Percentiles rank a stretch among this genome's conserved stretches.
Conservation (phyloP, 139 green algal genomes). For the Micractinium conductrix region DNA sequence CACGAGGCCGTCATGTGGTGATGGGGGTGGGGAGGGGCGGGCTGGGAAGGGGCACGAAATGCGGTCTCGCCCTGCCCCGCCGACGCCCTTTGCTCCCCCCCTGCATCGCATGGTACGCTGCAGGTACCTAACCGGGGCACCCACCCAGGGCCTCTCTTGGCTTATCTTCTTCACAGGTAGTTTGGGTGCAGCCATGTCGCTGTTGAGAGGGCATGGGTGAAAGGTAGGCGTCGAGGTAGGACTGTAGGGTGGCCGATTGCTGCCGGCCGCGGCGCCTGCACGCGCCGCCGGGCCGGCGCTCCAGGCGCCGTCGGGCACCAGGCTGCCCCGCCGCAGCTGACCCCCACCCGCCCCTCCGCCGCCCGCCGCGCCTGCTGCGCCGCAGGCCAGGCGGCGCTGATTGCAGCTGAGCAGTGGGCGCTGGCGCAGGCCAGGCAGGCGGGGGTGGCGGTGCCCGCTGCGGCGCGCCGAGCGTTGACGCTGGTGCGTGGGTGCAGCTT, state of each 20-base stretch:
- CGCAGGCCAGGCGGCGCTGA: constrained; percentile 14
- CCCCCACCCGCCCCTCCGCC: neutral
- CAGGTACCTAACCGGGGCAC: neutral
- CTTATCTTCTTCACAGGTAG: constrained; percentile 7
- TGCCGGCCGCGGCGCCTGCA: no score
- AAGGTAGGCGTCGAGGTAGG: no score
- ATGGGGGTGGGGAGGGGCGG: neutral
- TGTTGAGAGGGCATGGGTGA: no score
- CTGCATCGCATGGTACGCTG: no score
- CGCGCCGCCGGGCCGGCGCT: no score
- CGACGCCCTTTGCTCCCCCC: neutral
- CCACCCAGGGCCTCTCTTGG: constrained; percentile 12
- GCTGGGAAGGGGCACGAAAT: neutral
- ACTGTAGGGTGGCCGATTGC: no score
- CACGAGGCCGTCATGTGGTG: constrained; percentile 27
- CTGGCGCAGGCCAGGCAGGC: neutral
- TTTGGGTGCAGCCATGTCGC: no score
- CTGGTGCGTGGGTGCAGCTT: neutral
- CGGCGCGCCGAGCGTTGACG: neutral
- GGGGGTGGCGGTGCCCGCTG: neutral
- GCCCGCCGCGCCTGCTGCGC: neutral
- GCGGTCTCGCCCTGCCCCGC: neutral
- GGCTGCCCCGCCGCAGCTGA: neutral
- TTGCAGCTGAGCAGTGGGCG: neutral
- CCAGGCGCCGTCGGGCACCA: no score